A percentile compares a stretch with the other conserved stretches of the same genome.
phyloP scores from a whole-genome alignment of 805 yeast species.

The Hanseniaspora singularis region DNA sequence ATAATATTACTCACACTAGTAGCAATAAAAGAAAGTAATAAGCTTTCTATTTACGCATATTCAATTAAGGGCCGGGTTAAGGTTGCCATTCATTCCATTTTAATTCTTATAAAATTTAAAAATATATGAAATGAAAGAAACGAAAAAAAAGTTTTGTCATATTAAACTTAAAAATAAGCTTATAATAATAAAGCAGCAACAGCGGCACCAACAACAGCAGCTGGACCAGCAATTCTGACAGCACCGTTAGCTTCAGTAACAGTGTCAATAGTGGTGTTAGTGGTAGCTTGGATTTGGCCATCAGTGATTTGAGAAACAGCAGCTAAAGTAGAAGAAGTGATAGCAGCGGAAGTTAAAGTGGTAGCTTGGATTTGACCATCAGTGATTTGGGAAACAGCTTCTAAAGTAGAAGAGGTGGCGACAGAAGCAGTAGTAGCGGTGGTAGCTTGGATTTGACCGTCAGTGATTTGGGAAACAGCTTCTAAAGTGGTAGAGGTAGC shows the following conservation, averaged over 20 bases:
- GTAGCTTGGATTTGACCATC: constrained; percentile 49
- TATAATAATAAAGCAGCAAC: constrained; percentile 16
- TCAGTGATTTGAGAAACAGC: constrained; percentile 20
- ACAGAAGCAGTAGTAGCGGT: constrained; percentile 33
- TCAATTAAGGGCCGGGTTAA: no score
- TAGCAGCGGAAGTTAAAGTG: constrained; percentile 19
- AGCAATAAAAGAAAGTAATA: no score
- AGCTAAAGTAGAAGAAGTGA: constrained; percentile 23
- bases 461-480: constrained; percentile 21
- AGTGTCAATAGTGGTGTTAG: constrained; percentile 14
- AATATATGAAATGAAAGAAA: neutral
- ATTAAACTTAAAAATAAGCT: neutral
- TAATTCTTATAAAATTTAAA: no score
- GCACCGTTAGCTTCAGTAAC: constrained; percentile 15
- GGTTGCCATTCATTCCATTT: no score
- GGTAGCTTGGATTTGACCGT: constrained; percentile 36
- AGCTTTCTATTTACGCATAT: no score
- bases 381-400: constrained; percentile 28
- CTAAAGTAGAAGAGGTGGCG: constrained; percentile 21
- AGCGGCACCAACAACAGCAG: constrained; percentile 16
- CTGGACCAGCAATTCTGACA: constrained; percentile 12
- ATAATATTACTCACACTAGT: no score
- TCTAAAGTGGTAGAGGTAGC: constrained; percentile 22
- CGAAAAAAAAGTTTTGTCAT: neutral
- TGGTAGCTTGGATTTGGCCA: constrained; percentile 21